phyloP scores from a whole-genome alignment of 345 rosid genomes.

The Draba incana region DNA sequence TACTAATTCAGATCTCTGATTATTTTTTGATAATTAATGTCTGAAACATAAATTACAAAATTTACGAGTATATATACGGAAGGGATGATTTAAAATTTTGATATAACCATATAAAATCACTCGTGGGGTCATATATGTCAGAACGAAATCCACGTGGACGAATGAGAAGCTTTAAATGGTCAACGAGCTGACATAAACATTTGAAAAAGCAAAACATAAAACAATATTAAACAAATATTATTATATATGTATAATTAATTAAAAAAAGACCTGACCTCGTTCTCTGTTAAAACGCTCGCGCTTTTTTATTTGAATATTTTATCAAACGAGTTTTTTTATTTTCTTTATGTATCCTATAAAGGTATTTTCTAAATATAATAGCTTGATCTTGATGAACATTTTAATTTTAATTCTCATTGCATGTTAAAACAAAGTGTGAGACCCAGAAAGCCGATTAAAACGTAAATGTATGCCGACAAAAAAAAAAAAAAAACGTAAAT shows the following conservation, averaged over 20 bases:
- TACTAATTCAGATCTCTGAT: too few species aligned
- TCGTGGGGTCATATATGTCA: constrained; percentile 44
- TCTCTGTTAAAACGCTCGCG: constrained; percentile 41
- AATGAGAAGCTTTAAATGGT: constrained; percentile 41
- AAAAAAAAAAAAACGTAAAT: constrained; percentile 18
- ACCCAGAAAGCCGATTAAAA: constrained; percentile 15
- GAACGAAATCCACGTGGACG: constrained; percentile 36
- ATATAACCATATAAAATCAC: constrained; percentile 39
- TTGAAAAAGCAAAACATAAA: constrained; percentile 26
- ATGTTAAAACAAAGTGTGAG: constrained; percentile 22
- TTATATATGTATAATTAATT: neutral
- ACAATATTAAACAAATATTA: neutral
- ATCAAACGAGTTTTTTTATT: constrained; percentile 17
- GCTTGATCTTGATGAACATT: constrained; percentile 30
- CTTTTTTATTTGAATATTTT: constrained; percentile 20
- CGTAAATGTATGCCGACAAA: constrained; percentile 34
- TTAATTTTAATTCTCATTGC: constrained; percentile 33
- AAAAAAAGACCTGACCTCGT: constrained; percentile 28
- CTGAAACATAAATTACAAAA: neutral
- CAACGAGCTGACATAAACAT: constrained; percentile 47
- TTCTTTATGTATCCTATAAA: constrained; percentile 36
- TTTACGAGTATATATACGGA: constrained; percentile 5
- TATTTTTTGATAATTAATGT: neutral
- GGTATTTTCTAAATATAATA: constrained; percentile 28
- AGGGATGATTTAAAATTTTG: constrained; percentile 21